These are phyloP conservation scores for Xylariaceae sp. DNA, from an alignment of 2,329 filamentous ascomycete species.

Conservation along the genomic window DNA sequence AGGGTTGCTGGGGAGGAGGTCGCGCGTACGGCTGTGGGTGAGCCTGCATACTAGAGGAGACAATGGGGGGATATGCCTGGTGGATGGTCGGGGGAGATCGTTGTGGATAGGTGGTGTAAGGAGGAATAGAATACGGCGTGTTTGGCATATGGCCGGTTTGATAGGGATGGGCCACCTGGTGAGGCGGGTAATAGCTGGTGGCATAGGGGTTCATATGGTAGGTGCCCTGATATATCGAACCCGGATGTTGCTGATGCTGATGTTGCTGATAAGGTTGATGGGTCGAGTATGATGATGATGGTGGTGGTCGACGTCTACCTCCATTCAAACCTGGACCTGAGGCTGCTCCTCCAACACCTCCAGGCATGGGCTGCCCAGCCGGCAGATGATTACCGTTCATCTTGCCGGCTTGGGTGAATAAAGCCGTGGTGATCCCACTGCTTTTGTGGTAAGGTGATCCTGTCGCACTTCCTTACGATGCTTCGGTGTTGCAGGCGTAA, in stretches of 20 bases:
- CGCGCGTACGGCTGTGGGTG: constrained; percentile 56
- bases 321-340: constrained; percentile 39
- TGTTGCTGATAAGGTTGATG: constrained; percentile 50
- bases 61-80: constrained; percentile 61
- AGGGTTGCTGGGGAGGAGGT: constrained; percentile 50
- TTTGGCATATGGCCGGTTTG: constrained; percentile 58
- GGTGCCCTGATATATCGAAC: constrained; percentile 54
- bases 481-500: constrained; percentile 5
- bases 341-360: constrained; percentile 39
- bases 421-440: constrained; percentile 44
- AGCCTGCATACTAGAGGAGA: constrained; percentile 47
- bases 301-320: constrained; percentile 48
- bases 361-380: constrained; percentile 71
- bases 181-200: constrained; percentile 53
- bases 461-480: constrained; percentile 10
- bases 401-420: constrained; percentile 69
- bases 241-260: constrained; percentile 41
- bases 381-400: constrained; percentile 80
- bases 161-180: constrained; percentile 65
- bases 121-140: constrained; percentile 53
- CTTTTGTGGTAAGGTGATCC: constrained; percentile 21
- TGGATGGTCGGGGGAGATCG: constrained; percentile 47
- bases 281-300: constrained; percentile 44
- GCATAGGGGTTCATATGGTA: constrained; percentile 61
- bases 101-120: constrained; percentile 50